Base-by-base conservation (phyloP, 2,329 filamentous ascomycete species). In the Lachnum nothofagi region DNA sequence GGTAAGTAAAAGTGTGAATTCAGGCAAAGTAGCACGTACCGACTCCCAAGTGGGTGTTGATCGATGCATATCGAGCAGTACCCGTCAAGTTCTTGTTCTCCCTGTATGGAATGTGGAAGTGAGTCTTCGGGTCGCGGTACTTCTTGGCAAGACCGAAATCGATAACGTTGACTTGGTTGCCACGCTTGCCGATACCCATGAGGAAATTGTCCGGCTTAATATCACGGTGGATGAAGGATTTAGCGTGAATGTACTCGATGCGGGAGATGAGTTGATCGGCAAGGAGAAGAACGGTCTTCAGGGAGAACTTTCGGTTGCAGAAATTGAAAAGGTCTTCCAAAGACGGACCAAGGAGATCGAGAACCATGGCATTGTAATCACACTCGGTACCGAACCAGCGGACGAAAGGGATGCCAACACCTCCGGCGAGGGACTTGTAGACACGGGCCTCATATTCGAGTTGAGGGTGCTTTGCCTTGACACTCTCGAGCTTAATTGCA, bases 71-170 rank as follows among this genome's bases (percentile, higher is more conserved):
- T 69, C 93, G 91, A 64, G 93, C 93, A 64, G 93, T 98, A 70
- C 93, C 93, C 46, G 93, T 98, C 72, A 98, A 77, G 81, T 97
- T 97, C 87, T 98, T 97, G 85, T 97, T 97, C 88, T 97, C 93
- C 75, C 93, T 85, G 80, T 98, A 97, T 40, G 93, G 93, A 55
- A 97, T 98, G 74, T 98, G 93, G 78, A 97, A 97, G 75, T 97
- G 91, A 52, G 93, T 97, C 85, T 98, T 98, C 53, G 93, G 93
- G 78, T 97, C 93, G 60, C 93, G 87, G 78, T 97, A 98, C 78
- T 97, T 97, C 86, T 97, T 98, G 68, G 93, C 93, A 60, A 98
- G 78, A 78, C 93, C 93, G 64, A 98, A 98, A 72, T 97, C 93
- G 63, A 98, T 97, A 42, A 97, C 91, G 63, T 97, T 97, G 78